These are phyloP conservation scores for Eucalyptus sp. DNA, from an alignment of 345 rosid genomes.

Conservation along the genomic window DNA sequence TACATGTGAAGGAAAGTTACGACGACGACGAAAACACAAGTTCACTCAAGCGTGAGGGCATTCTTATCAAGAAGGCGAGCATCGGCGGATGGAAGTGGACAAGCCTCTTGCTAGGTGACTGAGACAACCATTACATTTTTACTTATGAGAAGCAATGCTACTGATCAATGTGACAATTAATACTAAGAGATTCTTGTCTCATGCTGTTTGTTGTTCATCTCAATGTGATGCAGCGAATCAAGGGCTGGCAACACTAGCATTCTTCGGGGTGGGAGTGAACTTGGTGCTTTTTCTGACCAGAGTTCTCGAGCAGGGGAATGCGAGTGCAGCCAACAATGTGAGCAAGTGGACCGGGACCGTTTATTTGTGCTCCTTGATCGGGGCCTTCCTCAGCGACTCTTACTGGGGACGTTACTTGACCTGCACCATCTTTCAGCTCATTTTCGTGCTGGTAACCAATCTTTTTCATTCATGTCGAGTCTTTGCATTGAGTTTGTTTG, in stretches of 20 bases:
- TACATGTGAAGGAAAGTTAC: not conserved
- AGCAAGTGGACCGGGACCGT: slow-evolving; percentile 13
- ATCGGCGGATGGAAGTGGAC: slow-evolving; percentile 3
- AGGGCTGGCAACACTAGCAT: slow-evolving; percentile 3
- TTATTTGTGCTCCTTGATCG: slow-evolving; percentile 1
- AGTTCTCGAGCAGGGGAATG: not conserved
- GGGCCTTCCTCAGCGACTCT: slow-evolving; percentile 8
- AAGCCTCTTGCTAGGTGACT: slow-evolving; percentile 2
- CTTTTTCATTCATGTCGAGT: not conserved
- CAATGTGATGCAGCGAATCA: not conserved
- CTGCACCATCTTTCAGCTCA: slow-evolving; percentile 7
- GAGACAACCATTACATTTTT: not conserved
- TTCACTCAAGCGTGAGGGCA: not conserved
- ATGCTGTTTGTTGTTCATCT: not conserved
- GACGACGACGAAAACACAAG: not conserved
- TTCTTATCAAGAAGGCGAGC: not conserved
- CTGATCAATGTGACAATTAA: not conserved
- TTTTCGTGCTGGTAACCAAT: not conserved
- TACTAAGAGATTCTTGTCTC: not conserved
- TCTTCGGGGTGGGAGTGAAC: slow-evolving; percentile 10
- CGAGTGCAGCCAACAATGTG: slow-evolving; percentile 1
- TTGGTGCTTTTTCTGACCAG: slow-evolving; percentile 4
- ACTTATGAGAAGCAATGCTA: not conserved
- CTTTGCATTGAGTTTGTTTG: not conserved
- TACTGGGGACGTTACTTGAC: slow-evolving; percentile 8